These are phyloP conservation scores for Coprinopsis sp. DNA, from an alignment of 768 basidiomycete genomes.

Conservation along the genomic window DNA sequence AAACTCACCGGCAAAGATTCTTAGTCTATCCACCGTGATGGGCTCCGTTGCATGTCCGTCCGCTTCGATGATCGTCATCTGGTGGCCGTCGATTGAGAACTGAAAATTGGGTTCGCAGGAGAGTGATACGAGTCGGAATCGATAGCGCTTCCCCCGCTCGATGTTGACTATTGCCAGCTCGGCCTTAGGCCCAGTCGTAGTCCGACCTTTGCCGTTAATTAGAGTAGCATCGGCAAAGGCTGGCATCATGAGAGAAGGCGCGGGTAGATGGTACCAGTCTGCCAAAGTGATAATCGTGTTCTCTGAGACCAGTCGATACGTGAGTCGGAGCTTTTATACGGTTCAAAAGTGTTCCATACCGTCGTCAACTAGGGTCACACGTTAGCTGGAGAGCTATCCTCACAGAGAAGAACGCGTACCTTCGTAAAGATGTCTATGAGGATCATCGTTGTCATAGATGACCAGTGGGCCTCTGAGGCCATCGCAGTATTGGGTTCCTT, in stretches of 20 bases:
- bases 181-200: constrained; percentile 6
- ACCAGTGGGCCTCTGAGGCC: constrained; percentile 41
- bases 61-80: constrained; percentile 33
- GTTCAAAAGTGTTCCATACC: constrained; percentile 28
- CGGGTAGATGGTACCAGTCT: constrained; percentile 7
- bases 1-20: constrained; percentile 8
- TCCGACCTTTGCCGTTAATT: constrained; percentile 14
- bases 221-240: constrained; percentile 6
- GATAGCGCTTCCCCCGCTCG: constrained; percentile 29
- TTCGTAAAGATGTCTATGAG: constrained; percentile 15
- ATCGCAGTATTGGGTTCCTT: constrained; percentile 46
- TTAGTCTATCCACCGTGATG: constrained; percentile 27
- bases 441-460: constrained; percentile 33
- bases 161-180: constrained; percentile 35
- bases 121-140: constrained; percentile 40
- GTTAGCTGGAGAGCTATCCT: background rate
- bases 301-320: constrained; percentile 8
- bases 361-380: constrained; percentile 39
- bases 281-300: constrained; percentile 26
- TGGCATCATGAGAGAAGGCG: constrained; percentile 14
- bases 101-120: constrained; percentile 29
- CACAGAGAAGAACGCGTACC: background rate
- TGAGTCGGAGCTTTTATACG: background rate
- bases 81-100: constrained; percentile 44
- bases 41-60: constrained; percentile 27